phyloP scores from a whole-genome alignment of 768 basidiomycete species.

The Leccinum boreale region DNA sequence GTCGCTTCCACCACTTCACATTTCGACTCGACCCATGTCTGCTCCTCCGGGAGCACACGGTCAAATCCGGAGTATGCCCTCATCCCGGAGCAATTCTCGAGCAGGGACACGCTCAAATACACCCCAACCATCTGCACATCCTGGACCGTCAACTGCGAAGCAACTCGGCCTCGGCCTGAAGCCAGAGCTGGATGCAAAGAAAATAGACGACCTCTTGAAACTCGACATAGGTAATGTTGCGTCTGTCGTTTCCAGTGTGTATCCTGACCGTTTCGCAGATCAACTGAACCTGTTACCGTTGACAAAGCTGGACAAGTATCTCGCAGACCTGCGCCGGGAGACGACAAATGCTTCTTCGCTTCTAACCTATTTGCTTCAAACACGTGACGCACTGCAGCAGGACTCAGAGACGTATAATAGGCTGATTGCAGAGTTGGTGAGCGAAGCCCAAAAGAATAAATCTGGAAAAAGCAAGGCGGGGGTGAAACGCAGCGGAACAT shows the following conservation, averaged over 20 bases:
- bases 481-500: conserved; percentile 47
- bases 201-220: conserved; percentile 62
- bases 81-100: conserved; percentile 45
- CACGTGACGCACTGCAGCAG: conserved; percentile 77
- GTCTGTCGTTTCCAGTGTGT: conserved; percentile 1
- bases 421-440: conserved; percentile 88
- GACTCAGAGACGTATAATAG: conserved; percentile 89
- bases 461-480: conserved; percentile 54
- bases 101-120: conserved; percentile 46
- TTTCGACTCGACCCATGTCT: conserved; percentile 78
- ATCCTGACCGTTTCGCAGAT: conserved; percentile 42
- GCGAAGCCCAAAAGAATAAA: conserved; percentile 84
- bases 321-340: conserved; percentile 65
- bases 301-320: conserved; percentile 57
- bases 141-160: conserved; percentile 27
- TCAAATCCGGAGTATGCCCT: conserved; percentile 24
- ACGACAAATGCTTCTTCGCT: conserved; percentile 74
- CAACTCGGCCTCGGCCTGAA: conserved; percentile 66
- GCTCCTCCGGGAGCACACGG: conserved; percentile 65
- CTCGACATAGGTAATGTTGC: conserved; percentile 57
- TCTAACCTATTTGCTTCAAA: conserved; percentile 79
- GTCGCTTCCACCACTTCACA: conserved; percentile 74
- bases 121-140: conserved; percentile 40
- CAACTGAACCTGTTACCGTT: conserved; percentile 70
- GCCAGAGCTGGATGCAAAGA: conserved; percentile 67